These are phyloP conservation scores for Gynostemma pentaphyllum DNA, from an alignment of 306 rosid species.

Conservation along the genomic window DNA sequence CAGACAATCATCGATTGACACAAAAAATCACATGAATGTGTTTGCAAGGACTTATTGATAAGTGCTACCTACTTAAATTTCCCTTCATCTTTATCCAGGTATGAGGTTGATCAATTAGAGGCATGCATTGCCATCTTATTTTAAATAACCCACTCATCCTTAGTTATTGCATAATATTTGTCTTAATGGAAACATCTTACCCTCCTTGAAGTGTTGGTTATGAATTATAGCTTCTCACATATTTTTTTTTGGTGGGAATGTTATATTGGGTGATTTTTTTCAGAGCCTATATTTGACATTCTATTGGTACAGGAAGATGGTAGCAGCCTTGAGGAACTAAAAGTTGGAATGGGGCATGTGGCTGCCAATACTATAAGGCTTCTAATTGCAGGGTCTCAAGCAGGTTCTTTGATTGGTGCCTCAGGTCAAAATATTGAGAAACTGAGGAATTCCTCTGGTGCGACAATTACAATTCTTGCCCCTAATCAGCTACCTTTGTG, in stretches of 20 bases:
- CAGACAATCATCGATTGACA: too few relatives aligned
- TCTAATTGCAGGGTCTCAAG: constrained; percentile 94
- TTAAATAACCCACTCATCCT: background rate
- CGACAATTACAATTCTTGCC: constrained; percentile 61
- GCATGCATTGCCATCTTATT: background rate
- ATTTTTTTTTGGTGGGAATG: background rate
- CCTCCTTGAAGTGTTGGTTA: background rate
- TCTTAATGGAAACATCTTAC: background rate
- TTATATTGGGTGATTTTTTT: background rate
- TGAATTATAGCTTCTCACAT: background rate
- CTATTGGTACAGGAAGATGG: constrained; percentile 64
- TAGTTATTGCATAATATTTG: background rate
- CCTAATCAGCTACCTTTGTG: constrained; percentile 82
- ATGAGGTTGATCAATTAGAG: background rate
- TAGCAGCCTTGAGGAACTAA: constrained; percentile 42
- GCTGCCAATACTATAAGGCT: constrained; percentile 92
- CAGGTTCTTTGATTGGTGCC: constrained; percentile 81
- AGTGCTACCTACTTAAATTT: too few relatives aligned
- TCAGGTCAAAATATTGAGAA: constrained; percentile 91
- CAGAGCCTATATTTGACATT: background rate
- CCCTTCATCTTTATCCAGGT: too few relatives aligned
- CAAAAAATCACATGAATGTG: too few relatives aligned
- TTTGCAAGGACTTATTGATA: too few relatives aligned
- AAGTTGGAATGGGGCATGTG: constrained; percentile 68
- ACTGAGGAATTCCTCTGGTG: constrained; percentile 80